These are phyloP conservation scores for Cercospora zeae-maydis DNA, from an alignment of 2,329 filamentous ascomycete species.

Conservation along the genomic window DNA sequence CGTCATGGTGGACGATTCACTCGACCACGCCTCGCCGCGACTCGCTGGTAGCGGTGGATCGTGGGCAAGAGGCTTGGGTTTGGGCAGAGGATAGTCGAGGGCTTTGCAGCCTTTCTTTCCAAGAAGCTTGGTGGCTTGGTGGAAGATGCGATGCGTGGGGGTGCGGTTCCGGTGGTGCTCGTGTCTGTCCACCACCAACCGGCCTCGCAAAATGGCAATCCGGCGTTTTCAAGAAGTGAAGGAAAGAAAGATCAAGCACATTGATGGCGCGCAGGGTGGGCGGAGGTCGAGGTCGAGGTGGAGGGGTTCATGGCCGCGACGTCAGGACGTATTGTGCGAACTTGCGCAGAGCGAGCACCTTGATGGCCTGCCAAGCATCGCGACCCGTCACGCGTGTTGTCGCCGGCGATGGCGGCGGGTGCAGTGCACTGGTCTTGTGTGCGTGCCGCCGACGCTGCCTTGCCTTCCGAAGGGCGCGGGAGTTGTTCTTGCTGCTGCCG, in stretches of 20 bases:
- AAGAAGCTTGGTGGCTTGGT: neutral
- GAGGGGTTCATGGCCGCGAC: neutral
- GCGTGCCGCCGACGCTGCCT: too few species aligned
- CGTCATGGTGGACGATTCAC: slow-evolving; percentile 15
- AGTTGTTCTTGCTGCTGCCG: neutral
- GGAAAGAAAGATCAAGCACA: slow-evolving; percentile 6
- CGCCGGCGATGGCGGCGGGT: neutral
- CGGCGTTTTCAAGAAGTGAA: neutral
- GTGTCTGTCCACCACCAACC: neutral
- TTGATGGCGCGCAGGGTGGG: slow-evolving; percentile 15
- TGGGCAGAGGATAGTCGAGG: neutral
- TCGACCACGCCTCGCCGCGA: neutral
- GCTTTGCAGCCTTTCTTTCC: neutral
- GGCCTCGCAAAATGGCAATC: neutral
- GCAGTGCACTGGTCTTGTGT: neutral
- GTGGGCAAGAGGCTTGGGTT: neutral
- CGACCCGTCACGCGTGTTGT: slow-evolving; percentile 2
- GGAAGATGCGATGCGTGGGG: neutral
- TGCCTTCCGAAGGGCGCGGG: too few species aligned
- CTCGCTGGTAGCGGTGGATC: neutral
- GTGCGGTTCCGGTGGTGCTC: neutral
- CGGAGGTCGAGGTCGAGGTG: neutral
- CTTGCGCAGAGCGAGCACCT: slow-evolving; percentile 15
- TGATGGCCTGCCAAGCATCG: slow-evolving; percentile 10
- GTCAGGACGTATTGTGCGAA: slow-evolving; percentile 2